Percentiles rank a stretch among this genome's conserved stretches.
These are phyloP conservation scores for Cucurbitaria berberidis DNA, from an alignment of 2,329 filamentous ascomycete species.

Conservation along the genomic window DNA sequence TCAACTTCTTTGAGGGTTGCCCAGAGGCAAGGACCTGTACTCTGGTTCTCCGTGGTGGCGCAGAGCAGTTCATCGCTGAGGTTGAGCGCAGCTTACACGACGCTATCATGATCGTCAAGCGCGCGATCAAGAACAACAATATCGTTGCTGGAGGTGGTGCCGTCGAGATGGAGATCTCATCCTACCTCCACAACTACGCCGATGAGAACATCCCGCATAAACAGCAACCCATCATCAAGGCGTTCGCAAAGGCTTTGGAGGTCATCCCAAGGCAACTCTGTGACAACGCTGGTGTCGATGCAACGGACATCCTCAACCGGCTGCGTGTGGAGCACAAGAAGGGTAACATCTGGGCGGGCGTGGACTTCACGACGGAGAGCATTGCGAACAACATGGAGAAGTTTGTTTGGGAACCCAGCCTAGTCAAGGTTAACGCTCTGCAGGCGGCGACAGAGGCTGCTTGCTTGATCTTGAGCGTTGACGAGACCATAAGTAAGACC, in stretches of 20 bases:
- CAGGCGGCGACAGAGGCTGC: constrained; percentile 94
- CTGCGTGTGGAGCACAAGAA: constrained; percentile 95
- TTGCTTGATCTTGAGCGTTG: constrained; percentile 93
- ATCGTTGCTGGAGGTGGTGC: constrained; percentile 97
- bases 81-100: constrained; percentile 98
- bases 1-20: constrained; percentile 98
- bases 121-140: constrained; percentile 89
- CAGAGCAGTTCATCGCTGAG: constrained; percentile 98
- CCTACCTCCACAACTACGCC: constrained; percentile 89
- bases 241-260: constrained; percentile 95
- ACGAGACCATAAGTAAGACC: constrained; percentile 87
- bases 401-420: constrained; percentile 96
- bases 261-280: constrained; percentile 96
- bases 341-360: constrained; percentile 91
- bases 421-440: constrained; percentile 97
- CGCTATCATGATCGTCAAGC: constrained; percentile 99
- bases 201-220: constrained; percentile 93
- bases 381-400: constrained; percentile 92
- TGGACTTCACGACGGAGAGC: constrained; percentile 92
- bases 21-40: constrained; percentile 97
- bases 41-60: constrained; percentile 89
- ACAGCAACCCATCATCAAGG: constrained; percentile 97
- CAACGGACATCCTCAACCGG: constrained; percentile 96
- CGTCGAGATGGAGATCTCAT: constrained; percentile 94
- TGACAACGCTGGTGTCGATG: constrained; percentile 98